Base-by-base conservation (phyloP, 2,329 filamentous ascomycete species). In the Hansfordia pulvinata region DNA sequence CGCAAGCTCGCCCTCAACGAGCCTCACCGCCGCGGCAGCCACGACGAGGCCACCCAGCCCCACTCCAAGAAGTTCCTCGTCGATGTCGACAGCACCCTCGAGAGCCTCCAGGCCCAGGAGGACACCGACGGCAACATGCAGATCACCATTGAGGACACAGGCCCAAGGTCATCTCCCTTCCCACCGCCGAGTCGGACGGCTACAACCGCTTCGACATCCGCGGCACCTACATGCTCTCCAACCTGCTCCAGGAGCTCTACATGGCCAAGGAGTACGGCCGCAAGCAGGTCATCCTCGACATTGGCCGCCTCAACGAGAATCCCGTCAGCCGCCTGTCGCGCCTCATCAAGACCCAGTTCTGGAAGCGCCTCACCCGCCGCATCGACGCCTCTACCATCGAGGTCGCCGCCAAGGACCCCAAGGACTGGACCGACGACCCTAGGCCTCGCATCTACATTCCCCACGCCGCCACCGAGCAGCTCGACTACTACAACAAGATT, bases 201-300 rank as follows among this genome's bases (percentile, higher is more conserved):
- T 73, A 81, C 58, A 88, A 86, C 45, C 75, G 76, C 36, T 85
- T 88, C 52, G 86, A 96, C 47, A 72, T 98, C 35, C 80, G 88
- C 37, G 90, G 90, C 43, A 96, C 84, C 17, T 98, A 98, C 54
- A 92, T 93, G 78, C 69, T 98, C 32, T 93, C 88, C 35, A 98
- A 96, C 50, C 71, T 96, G 23, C 65, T 96, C 20, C 90, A 98
- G 54, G 90, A 98, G 56, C 69, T 98, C 38, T 90, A 81, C 2
- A 67, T 96, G 39, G 90, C 90, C 37, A 78, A 93, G 60, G 81
- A 92, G 49, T 86, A 84, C 46, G 85, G 84, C 32, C 77, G 83
- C 34, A 84, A 85, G 53, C 76, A 84, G 46, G 88, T 96, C 41
- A 72, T 94, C 28, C 69, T 98, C 23, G 86, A 96, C 44, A 85